Conservation (phyloP, 306 rosid species). For the Trifolium pratense region DNA sequence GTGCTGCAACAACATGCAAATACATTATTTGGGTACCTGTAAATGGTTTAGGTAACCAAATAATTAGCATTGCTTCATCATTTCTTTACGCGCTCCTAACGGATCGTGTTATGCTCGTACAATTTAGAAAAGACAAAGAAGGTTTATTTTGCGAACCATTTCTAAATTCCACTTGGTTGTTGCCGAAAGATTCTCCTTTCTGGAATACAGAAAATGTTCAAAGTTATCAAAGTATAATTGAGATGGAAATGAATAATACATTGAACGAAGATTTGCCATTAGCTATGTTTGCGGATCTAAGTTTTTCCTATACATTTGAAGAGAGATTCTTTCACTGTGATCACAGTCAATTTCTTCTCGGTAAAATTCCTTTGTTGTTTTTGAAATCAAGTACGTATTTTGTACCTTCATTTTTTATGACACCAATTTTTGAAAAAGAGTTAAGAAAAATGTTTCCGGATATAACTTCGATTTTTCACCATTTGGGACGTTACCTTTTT, state of each 20-base stretch:
- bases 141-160: slow-evolving; percentile 71
- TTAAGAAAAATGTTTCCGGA: slow-evolving; percentile 36
- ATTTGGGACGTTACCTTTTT: slow-evolving; percentile 42
- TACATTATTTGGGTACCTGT: slow-evolving; percentile 55
- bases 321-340: slow-evolving; percentile 65
- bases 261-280: slow-evolving; percentile 45
- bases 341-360: slow-evolving; percentile 53
- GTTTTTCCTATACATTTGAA: slow-evolving; percentile 35
- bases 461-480: slow-evolving; percentile 40
- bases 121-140: slow-evolving; percentile 53
- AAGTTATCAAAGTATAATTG: slow-evolving; percentile 52
- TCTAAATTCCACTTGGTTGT: slow-evolving; percentile 61
- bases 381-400: slow-evolving; percentile 61
- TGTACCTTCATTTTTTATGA: slow-evolving; percentile 65
- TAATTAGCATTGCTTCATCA: slow-evolving; percentile 54
- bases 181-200: slow-evolving; percentile 53
- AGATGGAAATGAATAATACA: slow-evolving; percentile 32
- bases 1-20: slow-evolving; percentile 41
- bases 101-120: slow-evolving; percentile 57
- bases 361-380: slow-evolving; percentile 49
- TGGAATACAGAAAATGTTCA: slow-evolving; percentile 39
- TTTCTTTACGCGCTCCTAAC: slow-evolving; percentile 68
- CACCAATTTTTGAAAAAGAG: slow-evolving; percentile 49
- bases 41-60: slow-evolving; percentile 69
- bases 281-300: slow-evolving; percentile 51